Evolutionary conservation across 1,284 basidiomycete genomes (phyloP).

Genomic region (Irpex sp.): DNA sequence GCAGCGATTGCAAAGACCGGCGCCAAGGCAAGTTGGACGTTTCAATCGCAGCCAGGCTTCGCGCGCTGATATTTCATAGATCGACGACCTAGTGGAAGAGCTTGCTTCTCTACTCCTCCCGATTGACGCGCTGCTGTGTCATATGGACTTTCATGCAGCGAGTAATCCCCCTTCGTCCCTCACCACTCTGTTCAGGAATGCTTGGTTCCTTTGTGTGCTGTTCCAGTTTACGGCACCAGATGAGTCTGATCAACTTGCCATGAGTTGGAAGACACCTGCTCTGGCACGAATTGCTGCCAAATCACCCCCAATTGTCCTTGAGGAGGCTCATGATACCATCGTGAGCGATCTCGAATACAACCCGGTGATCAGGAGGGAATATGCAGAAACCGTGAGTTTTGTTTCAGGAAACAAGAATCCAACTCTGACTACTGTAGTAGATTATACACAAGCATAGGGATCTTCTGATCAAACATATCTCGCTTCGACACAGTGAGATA

Average conservation of each 20-base stretch:
- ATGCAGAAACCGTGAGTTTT: slow-evolving; percentile 65
- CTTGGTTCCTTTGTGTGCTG: slow-evolving; percentile 92
- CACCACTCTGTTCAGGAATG: slow-evolving; percentile 85
- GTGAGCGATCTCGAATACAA: slow-evolving; percentile 93
- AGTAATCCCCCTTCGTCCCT: slow-evolving; percentile 55
- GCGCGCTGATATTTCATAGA: slow-evolving; percentile 34
- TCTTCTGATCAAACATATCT: slow-evolving; percentile 63
- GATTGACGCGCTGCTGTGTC: slow-evolving; percentile 85
- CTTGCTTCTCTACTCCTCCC: slow-evolving; percentile 85
- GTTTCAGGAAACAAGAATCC: background rate
- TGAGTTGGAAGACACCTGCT: slow-evolving; percentile 75
- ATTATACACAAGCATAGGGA: slow-evolving; percentile 67
- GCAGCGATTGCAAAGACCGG: slow-evolving; percentile 60
- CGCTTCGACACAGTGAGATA: slow-evolving; percentile 70
- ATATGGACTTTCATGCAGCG: slow-evolving; percentile 70
- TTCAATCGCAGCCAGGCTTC: background rate
- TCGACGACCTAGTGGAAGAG: slow-evolving; percentile 83
- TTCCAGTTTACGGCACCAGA: slow-evolving; percentile 64
- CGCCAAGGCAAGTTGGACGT: slow-evolving; percentile 47
- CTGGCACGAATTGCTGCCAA: slow-evolving; percentile 82
- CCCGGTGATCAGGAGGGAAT: slow-evolving; percentile 88
- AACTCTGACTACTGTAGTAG: slow-evolving; percentile 32
- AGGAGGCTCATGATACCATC: slow-evolving; percentile 81
- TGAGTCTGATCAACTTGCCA: slow-evolving; percentile 52
- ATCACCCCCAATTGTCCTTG: slow-evolving; percentile 84